A percentile compares a stretch with the other conserved stretches of the same genome.
These are phyloP conservation scores for Suzukiozyma palmioleophila DNA, from an alignment of 1,139 yeast species.

Conservation along the genomic window DNA sequence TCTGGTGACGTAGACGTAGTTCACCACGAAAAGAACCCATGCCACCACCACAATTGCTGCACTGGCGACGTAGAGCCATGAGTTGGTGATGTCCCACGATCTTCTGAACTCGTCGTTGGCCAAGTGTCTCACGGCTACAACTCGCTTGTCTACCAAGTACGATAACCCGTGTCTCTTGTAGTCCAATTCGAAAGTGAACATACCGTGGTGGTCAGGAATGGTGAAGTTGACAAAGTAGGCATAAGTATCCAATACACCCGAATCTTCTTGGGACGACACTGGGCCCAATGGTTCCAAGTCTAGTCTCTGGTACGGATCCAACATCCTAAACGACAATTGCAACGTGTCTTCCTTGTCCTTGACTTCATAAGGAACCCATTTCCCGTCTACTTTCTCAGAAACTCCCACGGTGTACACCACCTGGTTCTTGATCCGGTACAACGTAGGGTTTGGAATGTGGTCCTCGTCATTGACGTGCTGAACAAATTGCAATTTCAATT, in stretches of 20 bases:
- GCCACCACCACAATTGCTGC: constrained; percentile 64
- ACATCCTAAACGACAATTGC: constrained; percentile 83
- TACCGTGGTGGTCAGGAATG: constrained; percentile 94
- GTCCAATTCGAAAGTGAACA: constrained; percentile 80
- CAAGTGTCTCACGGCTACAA: constrained; percentile 85
- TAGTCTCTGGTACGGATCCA: constrained; percentile 91
- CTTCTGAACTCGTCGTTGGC: constrained; percentile 95
- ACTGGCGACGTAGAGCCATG: constrained; percentile 85
- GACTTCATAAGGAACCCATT: constrained; percentile 65
- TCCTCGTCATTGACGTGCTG: constrained; percentile 50
- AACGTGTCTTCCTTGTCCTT: constrained; percentile 48
- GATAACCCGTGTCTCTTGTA: constrained; percentile 79
- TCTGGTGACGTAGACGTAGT: constrained; percentile 52
- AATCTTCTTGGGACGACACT: constrained; percentile 28
- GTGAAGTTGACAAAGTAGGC: constrained; percentile 47
- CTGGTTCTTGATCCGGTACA: constrained; percentile 73
- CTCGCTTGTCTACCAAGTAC: constrained; percentile 58
- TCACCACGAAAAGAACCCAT: constrained; percentile 71
- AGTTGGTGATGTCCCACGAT: constrained; percentile 87
- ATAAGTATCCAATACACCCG: constrained; percentile 31
- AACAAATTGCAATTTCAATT: constrained; percentile 54
- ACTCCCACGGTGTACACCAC: constrained; percentile 62
- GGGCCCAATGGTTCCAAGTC: constrained; percentile 47
- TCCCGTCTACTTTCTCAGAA: constrained; percentile 54
- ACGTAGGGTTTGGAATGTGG: constrained; percentile 36